Conservation (phyloP, 2,329 filamentous ascomycete genomes). For the Bisporella sp. region DNA sequence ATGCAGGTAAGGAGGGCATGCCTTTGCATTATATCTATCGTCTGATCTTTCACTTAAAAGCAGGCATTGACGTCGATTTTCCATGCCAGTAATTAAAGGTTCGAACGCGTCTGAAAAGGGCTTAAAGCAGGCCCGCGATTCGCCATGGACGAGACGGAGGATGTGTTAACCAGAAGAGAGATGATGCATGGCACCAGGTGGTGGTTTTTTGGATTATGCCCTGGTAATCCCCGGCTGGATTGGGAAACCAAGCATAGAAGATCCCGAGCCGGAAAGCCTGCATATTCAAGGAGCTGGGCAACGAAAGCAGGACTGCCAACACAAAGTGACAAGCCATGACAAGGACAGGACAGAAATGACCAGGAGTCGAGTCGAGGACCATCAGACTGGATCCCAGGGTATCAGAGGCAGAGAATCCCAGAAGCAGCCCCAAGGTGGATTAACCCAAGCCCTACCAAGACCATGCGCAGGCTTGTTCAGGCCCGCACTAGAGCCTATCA, state of each 20-base stretch:
- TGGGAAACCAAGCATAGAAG: slow-evolving; percentile 15
- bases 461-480: too few species aligned
- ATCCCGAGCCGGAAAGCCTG: slow-evolving; percentile 8
- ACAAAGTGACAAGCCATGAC: too few species aligned
- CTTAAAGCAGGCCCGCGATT: slow-evolving; percentile 42
- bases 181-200: slow-evolving; percentile 13
- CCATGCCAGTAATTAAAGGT: slow-evolving; percentile 23
- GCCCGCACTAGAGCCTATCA: too few species aligned
- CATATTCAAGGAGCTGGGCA: too few species aligned
- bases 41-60: slow-evolving; percentile 22
- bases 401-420: too few species aligned
- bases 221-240: slow-evolving; percentile 12
- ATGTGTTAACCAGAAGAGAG: slow-evolving; percentile 27
- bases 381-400: too few species aligned
- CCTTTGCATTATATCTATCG: slow-evolving; percentile 28
- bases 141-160: slow-evolving; percentile 41
- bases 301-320: too few species aligned
- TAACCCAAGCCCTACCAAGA: too few species aligned
- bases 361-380: too few species aligned
- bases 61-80: slow-evolving; percentile 23
- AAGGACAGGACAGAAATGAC: too few species aligned
- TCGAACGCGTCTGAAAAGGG: slow-evolving; percentile 32
- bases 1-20: slow-evolving; percentile 15
- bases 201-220: slow-evolving; percentile 17
- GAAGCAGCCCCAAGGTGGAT: too few species aligned